These are phyloP conservation scores for Phytopythium cucurbitacearum DNA, from an alignment of 352 stramenopile genomes.

Conservation along the genomic window DNA sequence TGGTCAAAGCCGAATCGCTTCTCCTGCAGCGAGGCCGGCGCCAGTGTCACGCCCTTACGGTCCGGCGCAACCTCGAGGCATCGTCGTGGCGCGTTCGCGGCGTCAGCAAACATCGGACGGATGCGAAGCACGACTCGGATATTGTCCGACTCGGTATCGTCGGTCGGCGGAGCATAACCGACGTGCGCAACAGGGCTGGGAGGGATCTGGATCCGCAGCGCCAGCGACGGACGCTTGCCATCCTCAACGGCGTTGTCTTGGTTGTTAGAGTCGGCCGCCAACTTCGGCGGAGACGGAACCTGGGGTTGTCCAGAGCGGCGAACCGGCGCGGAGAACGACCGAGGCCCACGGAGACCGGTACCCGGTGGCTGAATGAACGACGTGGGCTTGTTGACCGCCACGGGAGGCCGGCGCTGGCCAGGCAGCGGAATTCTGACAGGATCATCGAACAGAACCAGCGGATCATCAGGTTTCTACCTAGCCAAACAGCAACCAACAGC, in stretches of 20 bases:
- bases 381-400: constrained; percentile 1
- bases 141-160: constrained; percentile 38
- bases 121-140: constrained; percentile 78
- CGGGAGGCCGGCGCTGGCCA: constrained; percentile 12
- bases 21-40: constrained; percentile 52
- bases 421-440: constrained; percentile 13
- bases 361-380: constrained; percentile 13
- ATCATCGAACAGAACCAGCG: too few relatives aligned
- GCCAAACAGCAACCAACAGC: too few relatives aligned
- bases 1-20: constrained; percentile 85
- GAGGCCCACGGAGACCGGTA: constrained; percentile 1
- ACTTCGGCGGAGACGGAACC: too few relatives aligned
- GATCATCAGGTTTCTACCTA: too few relatives aligned
- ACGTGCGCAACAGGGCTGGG: neutral
- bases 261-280: too few relatives aligned
- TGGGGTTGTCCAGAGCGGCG: too few relatives aligned
- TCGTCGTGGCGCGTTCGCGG: constrained; percentile 21
- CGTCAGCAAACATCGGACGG: constrained; percentile 28
- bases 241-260: too few relatives aligned
- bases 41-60: constrained; percentile 54
- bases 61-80: constrained; percentile 58
- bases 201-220: constrained; percentile 3
- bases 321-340: too few relatives aligned
- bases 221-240: neutral
- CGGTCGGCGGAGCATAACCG: constrained; percentile 10